A percentile compares a stretch with the other conserved stretches of the same genome.
Evolutionary conservation across 495 filamentous ascomycete genomes (phyloP).

Genomic region (Sabuloglossum arenarium): DNA sequence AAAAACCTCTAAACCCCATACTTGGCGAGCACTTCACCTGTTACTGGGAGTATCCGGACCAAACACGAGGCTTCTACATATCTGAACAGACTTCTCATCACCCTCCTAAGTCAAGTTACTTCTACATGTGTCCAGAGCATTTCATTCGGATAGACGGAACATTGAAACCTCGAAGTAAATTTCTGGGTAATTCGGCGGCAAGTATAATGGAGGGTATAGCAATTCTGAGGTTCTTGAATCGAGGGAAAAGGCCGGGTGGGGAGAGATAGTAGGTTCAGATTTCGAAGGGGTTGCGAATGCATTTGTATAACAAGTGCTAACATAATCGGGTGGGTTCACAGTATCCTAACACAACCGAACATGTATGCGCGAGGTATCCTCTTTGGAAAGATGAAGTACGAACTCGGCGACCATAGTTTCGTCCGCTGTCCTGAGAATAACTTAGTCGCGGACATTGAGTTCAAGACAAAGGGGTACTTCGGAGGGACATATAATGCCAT

Average conservation of each 20-base stretch:
- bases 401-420: constrained; percentile 89
- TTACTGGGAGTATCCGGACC: constrained; percentile 84
- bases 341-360: constrained; percentile 87
- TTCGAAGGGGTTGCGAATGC: background rate
- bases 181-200: constrained; percentile 90
- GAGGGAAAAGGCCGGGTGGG: constrained; percentile 40
- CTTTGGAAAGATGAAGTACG: constrained; percentile 99
- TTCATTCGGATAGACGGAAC: constrained; percentile 90
- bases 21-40: constrained; percentile 89
- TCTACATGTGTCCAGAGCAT: constrained; percentile 94
- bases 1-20: constrained; percentile 95
- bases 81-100: constrained; percentile 96
- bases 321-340: constrained; percentile 12
- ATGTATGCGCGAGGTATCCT: constrained; percentile 98
- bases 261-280: constrained; percentile 62
- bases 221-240: constrained; percentile 64
- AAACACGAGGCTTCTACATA: constrained; percentile 81
- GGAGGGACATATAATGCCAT: constrained; percentile 93
- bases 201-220: constrained; percentile 97
- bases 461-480: constrained; percentile 97
- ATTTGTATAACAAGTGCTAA: background rate
- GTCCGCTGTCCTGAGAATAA: constrained; percentile 80
- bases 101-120: constrained; percentile 96
- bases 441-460: constrained; percentile 83
- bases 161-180: constrained; percentile 88